These are phyloP conservation scores for Malassezia vespertilionis DNA, from an alignment of 1,284 basidiomycete species.

Conservation along the genomic window DNA sequence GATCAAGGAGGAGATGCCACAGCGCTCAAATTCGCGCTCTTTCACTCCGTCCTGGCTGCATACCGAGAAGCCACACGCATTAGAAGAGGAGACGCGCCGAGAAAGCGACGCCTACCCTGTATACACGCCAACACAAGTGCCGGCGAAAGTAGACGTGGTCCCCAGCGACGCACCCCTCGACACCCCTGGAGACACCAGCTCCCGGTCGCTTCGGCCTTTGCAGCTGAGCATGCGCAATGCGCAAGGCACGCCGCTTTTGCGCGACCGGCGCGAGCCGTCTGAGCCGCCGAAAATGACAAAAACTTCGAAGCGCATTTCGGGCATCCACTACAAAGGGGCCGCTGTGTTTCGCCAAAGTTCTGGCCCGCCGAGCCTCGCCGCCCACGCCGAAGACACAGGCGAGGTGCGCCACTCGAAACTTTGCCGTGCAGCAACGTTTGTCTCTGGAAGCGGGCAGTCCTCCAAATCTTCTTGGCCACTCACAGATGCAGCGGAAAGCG, in stretches of 20 bases:
- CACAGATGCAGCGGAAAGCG: slow-evolving; percentile 10
- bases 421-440: no score
- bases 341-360: no score
- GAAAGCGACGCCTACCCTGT: background rate
- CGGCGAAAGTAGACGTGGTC: no score
- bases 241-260: slow-evolving; percentile 1
- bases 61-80: no score
- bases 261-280: background rate
- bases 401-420: background rate
- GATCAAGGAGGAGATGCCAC: background rate
- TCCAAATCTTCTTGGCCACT: slow-evolving; percentile 11
- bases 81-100: no score
- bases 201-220: slow-evolving; percentile 6
- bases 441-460: slow-evolving; percentile 6
- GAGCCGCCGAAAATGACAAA: background rate
- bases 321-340: slow-evolving; percentile 8
- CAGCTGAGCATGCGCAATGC: slow-evolving; percentile 1
- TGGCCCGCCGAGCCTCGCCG: no score
- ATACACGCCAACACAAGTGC: background rate
- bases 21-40: background rate
- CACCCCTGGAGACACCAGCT: background rate
- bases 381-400: background rate
- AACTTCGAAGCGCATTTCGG: slow-evolving; percentile 2
- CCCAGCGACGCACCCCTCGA: no score
- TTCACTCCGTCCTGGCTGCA: slow-evolving; percentile 7